Evolutionary conservation across 495 filamentous ascomycete species (phyloP).

Genomic region (Parachaetomium inaequale): DNA sequence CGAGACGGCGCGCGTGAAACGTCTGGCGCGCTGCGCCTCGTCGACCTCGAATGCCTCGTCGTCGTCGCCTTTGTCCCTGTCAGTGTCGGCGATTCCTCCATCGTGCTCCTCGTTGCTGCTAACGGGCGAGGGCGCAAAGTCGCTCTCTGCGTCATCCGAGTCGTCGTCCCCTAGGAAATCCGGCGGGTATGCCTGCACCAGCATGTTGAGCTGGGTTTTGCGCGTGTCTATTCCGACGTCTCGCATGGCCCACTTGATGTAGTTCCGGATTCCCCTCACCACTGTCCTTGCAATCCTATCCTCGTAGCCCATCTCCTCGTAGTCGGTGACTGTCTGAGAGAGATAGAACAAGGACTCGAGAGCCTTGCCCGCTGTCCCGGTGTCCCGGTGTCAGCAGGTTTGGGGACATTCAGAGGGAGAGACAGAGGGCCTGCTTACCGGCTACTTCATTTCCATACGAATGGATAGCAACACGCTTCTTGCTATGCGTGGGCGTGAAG

Average conservation of each 20-base stretch:
- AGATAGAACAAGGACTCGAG: constrained; percentile 32
- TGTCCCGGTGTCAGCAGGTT: constrained; percentile 11
- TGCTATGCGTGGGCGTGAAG: constrained; percentile 24
- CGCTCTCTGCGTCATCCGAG: background rate
- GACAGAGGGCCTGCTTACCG: constrained; percentile 18
- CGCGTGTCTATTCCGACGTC: constrained; percentile 21
- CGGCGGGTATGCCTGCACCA: constrained; percentile 21
- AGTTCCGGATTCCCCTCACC: constrained; percentile 23
- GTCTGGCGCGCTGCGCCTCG: constrained; percentile 2
- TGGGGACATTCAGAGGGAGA: background rate
- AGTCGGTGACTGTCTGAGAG: constrained; percentile 30
- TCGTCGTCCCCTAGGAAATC: constrained; percentile 14
- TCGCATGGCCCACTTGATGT: constrained; percentile 30
- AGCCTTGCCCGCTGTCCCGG: constrained; percentile 29
- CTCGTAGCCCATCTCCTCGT: constrained; percentile 24
- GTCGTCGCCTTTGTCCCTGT: background rate
- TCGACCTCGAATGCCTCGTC: background rate
- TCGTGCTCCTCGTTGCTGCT: background rate
- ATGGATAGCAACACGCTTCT: constrained; percentile 29
- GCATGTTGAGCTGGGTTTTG: constrained; percentile 17
- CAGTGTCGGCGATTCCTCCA: background rate
- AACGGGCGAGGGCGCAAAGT: constrained; percentile 3
- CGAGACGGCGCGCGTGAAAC: constrained; percentile 19
- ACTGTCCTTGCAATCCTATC: constrained; percentile 20
- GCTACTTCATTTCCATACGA: constrained; percentile 24